Conservation (phyloP, 164 flowering plant species). For the Liriodendron chinense region DNA sequence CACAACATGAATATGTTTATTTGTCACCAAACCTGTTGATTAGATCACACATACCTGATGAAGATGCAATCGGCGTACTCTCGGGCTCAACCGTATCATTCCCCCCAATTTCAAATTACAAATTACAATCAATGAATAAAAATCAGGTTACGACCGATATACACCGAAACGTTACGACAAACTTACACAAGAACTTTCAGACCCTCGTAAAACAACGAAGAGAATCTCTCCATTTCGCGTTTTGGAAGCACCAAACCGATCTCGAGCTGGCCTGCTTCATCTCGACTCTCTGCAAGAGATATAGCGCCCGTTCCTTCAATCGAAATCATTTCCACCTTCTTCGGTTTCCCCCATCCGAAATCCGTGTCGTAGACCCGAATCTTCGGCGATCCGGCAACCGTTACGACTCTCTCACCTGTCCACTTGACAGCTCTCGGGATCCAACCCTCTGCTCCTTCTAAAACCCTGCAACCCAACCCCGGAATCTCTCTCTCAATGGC, state of each 20-base stretch:
- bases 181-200: background rate
- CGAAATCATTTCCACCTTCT: slow-evolving; percentile 28
- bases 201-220: slow-evolving; percentile 20
- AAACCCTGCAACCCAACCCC: slow-evolving; percentile 4
- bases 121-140: too few species aligned
- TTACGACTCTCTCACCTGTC: slow-evolving; percentile 1
- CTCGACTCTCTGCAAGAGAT: slow-evolving; percentile 26
- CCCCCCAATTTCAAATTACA: too few species aligned
- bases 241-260: slow-evolving; percentile 26
- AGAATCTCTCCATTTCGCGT: slow-evolving; percentile 30
- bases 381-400: slow-evolving; percentile 39
- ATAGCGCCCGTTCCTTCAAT: slow-evolving; percentile 26
- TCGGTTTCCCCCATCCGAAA: slow-evolving; percentile 46
- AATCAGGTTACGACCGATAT: too few species aligned
- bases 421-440: background rate
- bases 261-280: slow-evolving; percentile 13
- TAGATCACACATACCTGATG: too few species aligned
- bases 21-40: too few species aligned
- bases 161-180: too few species aligned
- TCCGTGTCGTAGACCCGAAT: slow-evolving; percentile 35
- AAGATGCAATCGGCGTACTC: too few species aligned
- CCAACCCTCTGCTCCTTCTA: slow-evolving; percentile 9
- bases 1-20: too few species aligned
- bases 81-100: too few species aligned
- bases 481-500: slow-evolving; percentile 18